These are phyloP conservation scores for Triticum turgidum DNA, from an alignment of 176 grass and related monocot species.

Conservation along the genomic window DNA sequence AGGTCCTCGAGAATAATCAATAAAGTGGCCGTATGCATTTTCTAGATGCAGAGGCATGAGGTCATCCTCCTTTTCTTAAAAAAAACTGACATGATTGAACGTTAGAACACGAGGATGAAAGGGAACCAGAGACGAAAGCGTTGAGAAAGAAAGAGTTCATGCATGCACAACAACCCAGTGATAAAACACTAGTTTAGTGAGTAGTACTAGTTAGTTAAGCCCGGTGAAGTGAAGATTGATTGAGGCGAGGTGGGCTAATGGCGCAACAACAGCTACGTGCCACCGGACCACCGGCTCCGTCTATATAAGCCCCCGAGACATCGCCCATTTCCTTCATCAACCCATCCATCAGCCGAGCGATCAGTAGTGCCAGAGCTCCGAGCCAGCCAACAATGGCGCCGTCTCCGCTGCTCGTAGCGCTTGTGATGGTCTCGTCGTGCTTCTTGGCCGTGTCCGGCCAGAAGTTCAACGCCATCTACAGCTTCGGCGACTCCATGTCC, in stretches of 20 bases:
- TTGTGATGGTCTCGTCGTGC: constrained; percentile 10
- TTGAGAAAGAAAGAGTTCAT: neutral
- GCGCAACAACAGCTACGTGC: constrained; percentile 45
- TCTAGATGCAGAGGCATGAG: too few relatives aligned
- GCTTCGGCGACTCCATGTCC: constrained; percentile 90
- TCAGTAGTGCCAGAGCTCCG: neutral
- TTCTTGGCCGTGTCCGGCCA: constrained; percentile 44
- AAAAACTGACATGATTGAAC: constrained; percentile 20
- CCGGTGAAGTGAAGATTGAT: neutral
- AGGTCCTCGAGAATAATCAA: too few relatives aligned
- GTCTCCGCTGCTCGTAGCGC: neutral
- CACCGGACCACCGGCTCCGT: constrained; percentile 23
- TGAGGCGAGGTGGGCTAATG: constrained; percentile 32
- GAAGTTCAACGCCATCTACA: constrained; percentile 78
- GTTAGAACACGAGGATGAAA: neutral
- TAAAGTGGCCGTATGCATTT: too few relatives aligned
- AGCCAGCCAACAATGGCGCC: constrained; percentile 33
- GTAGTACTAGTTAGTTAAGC: neutral
- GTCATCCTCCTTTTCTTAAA: too few relatives aligned
- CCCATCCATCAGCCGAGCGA: neutral
- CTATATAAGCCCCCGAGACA: constrained; percentile 12
- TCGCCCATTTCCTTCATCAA: neutral
- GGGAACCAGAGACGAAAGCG: neutral
- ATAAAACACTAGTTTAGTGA: too few relatives aligned
- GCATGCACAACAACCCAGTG: constrained; percentile 13